Evolutionary conservation across 1,284 basidiomycete species (phyloP).

Genomic region (Boletus mariae): DNA sequence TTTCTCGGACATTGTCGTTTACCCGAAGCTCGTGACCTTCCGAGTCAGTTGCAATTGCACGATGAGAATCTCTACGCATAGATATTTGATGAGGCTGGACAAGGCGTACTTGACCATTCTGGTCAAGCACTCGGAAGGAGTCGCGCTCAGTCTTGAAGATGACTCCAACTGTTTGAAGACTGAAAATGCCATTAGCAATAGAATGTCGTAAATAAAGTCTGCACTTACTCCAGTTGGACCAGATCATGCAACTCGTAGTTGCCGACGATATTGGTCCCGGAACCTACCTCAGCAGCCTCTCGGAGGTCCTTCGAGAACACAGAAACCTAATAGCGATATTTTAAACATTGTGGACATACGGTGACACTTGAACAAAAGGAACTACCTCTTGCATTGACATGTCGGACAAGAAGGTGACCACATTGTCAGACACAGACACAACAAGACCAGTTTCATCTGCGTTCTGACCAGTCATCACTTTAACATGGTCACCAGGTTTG

Average conservation of each 20-base stretch:
- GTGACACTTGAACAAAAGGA: background rate
- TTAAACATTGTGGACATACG: background rate
- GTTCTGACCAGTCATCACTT: conserved; percentile 95
- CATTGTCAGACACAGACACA: conserved; percentile 85
- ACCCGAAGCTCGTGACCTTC: conserved; percentile 81
- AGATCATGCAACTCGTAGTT: conserved; percentile 96
- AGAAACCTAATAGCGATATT: conserved; percentile 58
- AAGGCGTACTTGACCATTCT: conserved; percentile 83
- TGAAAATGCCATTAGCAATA: conserved; percentile 30
- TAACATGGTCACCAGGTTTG: conserved; percentile 97
- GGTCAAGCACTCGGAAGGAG: conserved; percentile 93
- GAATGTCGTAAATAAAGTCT: conserved; percentile 1
- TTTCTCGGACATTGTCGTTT: conserved; percentile 93
- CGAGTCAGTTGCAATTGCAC: conserved; percentile 87
- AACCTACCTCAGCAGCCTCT: conserved; percentile 94
- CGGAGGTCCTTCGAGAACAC: conserved; percentile 98
- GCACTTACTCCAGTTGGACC: conserved; percentile 87
- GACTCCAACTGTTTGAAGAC: conserved; percentile 90
- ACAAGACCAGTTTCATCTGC: conserved; percentile 95
- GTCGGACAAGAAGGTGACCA: conserved; percentile 97
- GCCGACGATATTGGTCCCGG: conserved; percentile 84
- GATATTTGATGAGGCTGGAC: conserved; percentile 96
- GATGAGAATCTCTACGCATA: conserved; percentile 80
- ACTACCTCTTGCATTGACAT: conserved; percentile 90
- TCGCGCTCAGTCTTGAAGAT: conserved; percentile 97